Base-by-base conservation (phyloP, 2,329 filamentous ascomycete genomes). In the Biscogniauxia sp. region DNA sequence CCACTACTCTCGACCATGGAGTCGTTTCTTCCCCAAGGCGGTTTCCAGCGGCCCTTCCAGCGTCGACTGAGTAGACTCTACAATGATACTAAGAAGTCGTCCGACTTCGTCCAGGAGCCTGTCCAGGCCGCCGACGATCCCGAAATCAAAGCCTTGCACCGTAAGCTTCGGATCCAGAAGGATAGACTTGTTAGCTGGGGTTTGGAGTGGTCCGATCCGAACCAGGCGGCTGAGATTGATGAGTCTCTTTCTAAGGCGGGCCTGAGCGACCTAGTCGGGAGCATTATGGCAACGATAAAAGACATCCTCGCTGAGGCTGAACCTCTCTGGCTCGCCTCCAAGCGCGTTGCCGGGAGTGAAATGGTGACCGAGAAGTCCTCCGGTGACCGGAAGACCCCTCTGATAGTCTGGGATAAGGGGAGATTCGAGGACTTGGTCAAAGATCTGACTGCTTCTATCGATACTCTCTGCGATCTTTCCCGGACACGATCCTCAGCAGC, bases 181-280 rank as follows among this genome's bases (percentile, higher is more conserved):
- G 89, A 93, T 76, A 83, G 91, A 17, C 80, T 93, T 53, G 87
- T 91, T 61, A 89, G 87, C 62, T 94, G 91, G 91, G 91, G 90
- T 0, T 79, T 92, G 56, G 89, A 92, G 73, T 94, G 91, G 91
- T 90, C 87, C 59, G 90, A 93, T 72, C 86, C 88, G 17, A 84
- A 80, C 65, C 83, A 88, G 70, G 82, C 87, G 61, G 84, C 86
- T 69, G 86, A 91, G 73, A 93, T 93, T 64, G 86, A 89, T 69
- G 85, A 88, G 69, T 86, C 85, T 15, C 79, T 89, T 8, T 90
- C 89, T 68, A 88, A 89, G 72, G 88, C 88, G 56, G 91, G 90
- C 20, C 77, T 93, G 58, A 90, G 88, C 61, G 90, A 93, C 72
- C 85, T 91, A 1, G 90, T 93, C 56, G 86, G 87, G 60, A 92